Evolutionary conservation across 345 rosid genomes (phyloP), one percentile per base, ranked within the genome.

Genomic region (Cardamine chenopodiifolia): DNA sequence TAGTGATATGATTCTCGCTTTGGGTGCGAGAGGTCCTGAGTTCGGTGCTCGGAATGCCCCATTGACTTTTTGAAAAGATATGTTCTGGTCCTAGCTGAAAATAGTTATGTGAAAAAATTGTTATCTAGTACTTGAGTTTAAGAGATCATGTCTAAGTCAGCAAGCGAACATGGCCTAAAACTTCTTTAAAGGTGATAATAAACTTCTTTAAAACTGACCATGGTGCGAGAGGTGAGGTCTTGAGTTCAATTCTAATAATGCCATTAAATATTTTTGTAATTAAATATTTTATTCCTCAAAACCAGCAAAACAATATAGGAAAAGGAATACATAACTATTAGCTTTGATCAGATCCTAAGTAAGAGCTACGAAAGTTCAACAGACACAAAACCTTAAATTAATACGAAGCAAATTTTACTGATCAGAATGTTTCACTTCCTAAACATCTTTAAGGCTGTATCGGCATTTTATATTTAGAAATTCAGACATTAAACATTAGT

Each of bases 21-120:
- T 63, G 88, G 87, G 88, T 86, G 87, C 86, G 84, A 86, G 87
- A 87, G 88, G 87, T 84, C 96, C 92, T 90, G 87, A 88, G 90
- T 90, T 88, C 86, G 70, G 90, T 88, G 88, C 91, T 90, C 88
- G 92, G 90, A 52, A 50, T 72, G 54, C 76, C 76, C 58, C 40
- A 1, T 56, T 69, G 29, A 56, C 20, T 17, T 56, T 61, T 62
- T 50, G 6, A 44, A 9, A 44, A 10, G 5, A 3, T 11, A n/a
- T n/a, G 29, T 35, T 59, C 19, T 37, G 45, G 35, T 59, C n/a
- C 11, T 19, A 59, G 9, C 45, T 54, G 20, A 28, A 54, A 14
- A 25, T 23, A 12, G 14, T 23, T 12, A 52, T 12, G 17, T 23
- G 31, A 13, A 26, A 53, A 52, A 1, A 14, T 54, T 15, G 18